Conservation (phyloP, 2,329 filamentous ascomycete species). For the Ophiosphaerella narmari region DNA sequence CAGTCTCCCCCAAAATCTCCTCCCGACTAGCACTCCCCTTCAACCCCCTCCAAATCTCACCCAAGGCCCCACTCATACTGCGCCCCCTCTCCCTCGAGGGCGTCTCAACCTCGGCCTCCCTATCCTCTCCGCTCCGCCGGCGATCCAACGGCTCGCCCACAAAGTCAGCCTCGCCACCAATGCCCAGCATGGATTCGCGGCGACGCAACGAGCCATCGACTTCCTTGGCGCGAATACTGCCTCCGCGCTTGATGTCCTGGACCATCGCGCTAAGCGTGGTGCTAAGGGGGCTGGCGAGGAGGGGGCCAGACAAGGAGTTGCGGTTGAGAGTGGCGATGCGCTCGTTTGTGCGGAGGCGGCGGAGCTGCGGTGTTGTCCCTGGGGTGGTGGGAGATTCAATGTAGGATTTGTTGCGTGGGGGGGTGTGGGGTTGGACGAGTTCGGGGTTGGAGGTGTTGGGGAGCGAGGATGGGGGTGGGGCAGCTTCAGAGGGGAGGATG, state of each 20-base stretch:
- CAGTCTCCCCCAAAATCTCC: conserved; percentile 7
- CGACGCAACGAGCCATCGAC: conserved; percentile 22
- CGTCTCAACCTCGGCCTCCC: conserved; percentile 20
- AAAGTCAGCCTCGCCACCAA: not conserved
- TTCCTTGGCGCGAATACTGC: conserved; percentile 28
- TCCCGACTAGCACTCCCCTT: conserved; percentile 20
- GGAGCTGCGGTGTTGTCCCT: conserved; percentile 22
- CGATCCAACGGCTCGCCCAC: conserved; percentile 30
- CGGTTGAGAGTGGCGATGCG: conserved; percentile 45
- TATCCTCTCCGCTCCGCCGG: conserved; percentile 21
- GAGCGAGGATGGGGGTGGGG: conserved; percentile 10
- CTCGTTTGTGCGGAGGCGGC: conserved; percentile 38
- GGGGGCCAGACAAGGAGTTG: conserved; percentile 58
- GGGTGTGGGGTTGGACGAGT: conserved; percentile 14
- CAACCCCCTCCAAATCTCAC: conserved; percentile 36
- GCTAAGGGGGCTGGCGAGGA: conserved; percentile 65
- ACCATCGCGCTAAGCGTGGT: conserved; percentile 66
- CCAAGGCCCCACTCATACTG: conserved; percentile 38
- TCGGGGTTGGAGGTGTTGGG: conserved; percentile 21
- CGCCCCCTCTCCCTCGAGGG: conserved; percentile 26
- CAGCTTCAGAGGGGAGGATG: conserved; percentile 34
- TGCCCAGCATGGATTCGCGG: conserved; percentile 18
- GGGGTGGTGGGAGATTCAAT: conserved; percentile 24
- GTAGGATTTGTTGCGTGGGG: conserved; percentile 15
- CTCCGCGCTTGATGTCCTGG: conserved; percentile 66